A percentile compares a stretch with the other conserved stretches of the same genome.
Conservation (phyloP, 2,329 filamentous ascomycete species). For the Mycosphaerella arachidis region DNA sequence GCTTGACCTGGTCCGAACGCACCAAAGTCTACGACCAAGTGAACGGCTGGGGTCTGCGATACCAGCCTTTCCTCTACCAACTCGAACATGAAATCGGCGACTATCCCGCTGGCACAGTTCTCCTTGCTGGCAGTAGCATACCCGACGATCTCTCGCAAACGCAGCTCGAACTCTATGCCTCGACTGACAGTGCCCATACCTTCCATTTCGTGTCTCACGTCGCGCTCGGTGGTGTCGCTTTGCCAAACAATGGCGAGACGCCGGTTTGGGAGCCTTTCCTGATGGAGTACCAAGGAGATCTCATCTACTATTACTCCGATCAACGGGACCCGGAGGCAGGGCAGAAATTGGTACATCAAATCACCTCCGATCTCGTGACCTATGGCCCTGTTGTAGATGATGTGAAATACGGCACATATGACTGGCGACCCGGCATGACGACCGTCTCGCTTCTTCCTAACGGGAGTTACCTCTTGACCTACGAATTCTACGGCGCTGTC, state of each 20-base stretch:
- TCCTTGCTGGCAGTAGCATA: constrained; percentile 59
- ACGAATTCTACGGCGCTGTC: constrained; percentile 56
- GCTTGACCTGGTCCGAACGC: constrained; percentile 58
- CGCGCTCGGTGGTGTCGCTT: constrained; percentile 57
- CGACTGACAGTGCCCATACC: constrained; percentile 53
- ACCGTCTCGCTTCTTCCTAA: constrained; percentile 54
- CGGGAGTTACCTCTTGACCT: constrained; percentile 59
- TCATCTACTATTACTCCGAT: constrained; percentile 68
- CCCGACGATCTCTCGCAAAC: constrained; percentile 57
- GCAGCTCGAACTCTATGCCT: constrained; percentile 66
- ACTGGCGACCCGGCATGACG: constrained; percentile 65
- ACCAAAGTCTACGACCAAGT: constrained; percentile 60
- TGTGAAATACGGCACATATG: constrained; percentile 58
- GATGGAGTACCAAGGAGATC: constrained; percentile 54
- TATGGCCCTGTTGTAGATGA: constrained; percentile 61
- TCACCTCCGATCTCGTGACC: constrained; percentile 52
- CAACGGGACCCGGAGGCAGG: constrained; percentile 62
- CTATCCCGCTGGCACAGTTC: constrained; percentile 59
- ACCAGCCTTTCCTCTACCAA: constrained; percentile 65
- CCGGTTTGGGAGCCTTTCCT: constrained; percentile 66
- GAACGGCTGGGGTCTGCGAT: constrained; percentile 62
- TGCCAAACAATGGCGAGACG: constrained; percentile 15
- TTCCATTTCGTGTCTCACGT: constrained; percentile 67
- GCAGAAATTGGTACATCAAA: constrained; percentile 65
- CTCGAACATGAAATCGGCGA: constrained; percentile 55